phyloP scores from a whole-genome alignment of 108 stramenopile genomes.

The Fistulifera pelliculosa region DNA sequence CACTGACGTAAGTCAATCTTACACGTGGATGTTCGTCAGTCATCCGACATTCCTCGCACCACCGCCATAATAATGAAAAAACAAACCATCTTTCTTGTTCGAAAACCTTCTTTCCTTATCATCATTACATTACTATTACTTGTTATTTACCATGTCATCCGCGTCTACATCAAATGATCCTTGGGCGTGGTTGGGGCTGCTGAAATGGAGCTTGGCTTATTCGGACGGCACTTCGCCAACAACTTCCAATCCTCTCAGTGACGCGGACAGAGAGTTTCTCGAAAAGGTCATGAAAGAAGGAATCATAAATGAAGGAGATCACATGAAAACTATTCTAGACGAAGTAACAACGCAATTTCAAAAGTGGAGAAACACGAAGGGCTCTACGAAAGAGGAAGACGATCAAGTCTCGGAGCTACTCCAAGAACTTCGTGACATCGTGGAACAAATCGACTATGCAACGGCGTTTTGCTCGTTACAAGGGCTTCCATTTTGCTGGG shows the following conservation, averaged over 20 bases:
- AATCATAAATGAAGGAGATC: constrained; percentile 70
- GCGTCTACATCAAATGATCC: constrained; percentile 9
- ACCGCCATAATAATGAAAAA: no score
- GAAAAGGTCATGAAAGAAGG: constrained; percentile 82
- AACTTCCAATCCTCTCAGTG: constrained; percentile 43
- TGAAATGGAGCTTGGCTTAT: constrained; percentile 78
- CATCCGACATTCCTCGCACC: no score
- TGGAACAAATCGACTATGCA: constrained; percentile 86
- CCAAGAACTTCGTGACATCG: constrained; percentile 79
- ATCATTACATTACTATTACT: no score
- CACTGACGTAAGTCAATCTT: no score
- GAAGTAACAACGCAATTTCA: constrained; percentile 52
- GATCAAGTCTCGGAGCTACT: constrained; percentile 55
- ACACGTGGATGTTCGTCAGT: no score
- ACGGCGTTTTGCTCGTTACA: constrained; percentile 64
- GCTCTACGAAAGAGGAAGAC: constrained; percentile 1
- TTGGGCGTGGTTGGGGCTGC: constrained; percentile 73
- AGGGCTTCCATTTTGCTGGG: constrained; percentile 68
- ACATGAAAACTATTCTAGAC: constrained; percentile 65
- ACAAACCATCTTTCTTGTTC: no score
- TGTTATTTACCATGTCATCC: no score
- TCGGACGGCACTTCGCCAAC: constrained; percentile 60
- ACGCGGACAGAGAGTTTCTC: constrained; percentile 67
- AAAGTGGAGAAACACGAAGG: constrained; percentile 9
- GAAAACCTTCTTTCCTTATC: no score